These are phyloP conservation scores for Agaricus subrufescens DNA, from an alignment of 768 basidiomycete species.

Conservation along the genomic window DNA sequence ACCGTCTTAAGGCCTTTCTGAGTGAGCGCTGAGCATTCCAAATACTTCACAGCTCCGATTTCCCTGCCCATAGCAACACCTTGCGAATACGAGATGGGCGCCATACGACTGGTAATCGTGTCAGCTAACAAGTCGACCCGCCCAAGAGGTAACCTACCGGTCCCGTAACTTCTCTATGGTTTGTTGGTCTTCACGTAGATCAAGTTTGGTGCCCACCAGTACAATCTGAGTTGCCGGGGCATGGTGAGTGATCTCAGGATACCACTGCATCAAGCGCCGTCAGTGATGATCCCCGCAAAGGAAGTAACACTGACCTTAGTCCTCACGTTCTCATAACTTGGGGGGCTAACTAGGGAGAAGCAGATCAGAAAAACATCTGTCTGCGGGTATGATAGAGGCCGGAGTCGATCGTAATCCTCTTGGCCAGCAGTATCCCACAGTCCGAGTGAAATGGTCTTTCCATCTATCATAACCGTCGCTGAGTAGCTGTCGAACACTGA, in stretches of 20 bases:
- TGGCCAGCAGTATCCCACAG: constrained; percentile 99
- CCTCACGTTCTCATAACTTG: constrained; percentile 97
- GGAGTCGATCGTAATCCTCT: constrained; percentile 97
- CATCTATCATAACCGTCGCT: constrained; percentile 98
- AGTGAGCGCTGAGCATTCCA: constrained; percentile 94
- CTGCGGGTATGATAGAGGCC: constrained; percentile 97
- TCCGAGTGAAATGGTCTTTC: constrained; percentile 96
- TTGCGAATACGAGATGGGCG: constrained; percentile 88
- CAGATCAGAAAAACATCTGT: constrained; percentile 99
- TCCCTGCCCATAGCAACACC: constrained; percentile 90
- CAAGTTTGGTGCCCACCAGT: constrained; percentile 94
- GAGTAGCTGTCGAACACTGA: constrained; percentile 99
- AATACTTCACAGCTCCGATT: constrained; percentile 92
- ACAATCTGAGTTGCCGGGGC: constrained; percentile 92
- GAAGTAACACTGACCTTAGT: constrained; percentile 68
- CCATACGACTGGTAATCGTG: constrained; percentile 66
- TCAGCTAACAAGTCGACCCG: constrained; percentile 6
- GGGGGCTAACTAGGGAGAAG: constrained; percentile 96
- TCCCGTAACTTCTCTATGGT: constrained; percentile 93
- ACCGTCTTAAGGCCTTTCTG: constrained; percentile 99
- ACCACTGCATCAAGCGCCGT: constrained; percentile 59
- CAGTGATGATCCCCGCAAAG: neutral
- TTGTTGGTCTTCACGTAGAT: constrained; percentile 90
- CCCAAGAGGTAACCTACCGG: constrained; percentile 43
- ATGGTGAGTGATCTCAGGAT: constrained; percentile 96